phyloP scores from a whole-genome alignment of 345 rosid species.

The Lenwebbia sp. region DNA sequence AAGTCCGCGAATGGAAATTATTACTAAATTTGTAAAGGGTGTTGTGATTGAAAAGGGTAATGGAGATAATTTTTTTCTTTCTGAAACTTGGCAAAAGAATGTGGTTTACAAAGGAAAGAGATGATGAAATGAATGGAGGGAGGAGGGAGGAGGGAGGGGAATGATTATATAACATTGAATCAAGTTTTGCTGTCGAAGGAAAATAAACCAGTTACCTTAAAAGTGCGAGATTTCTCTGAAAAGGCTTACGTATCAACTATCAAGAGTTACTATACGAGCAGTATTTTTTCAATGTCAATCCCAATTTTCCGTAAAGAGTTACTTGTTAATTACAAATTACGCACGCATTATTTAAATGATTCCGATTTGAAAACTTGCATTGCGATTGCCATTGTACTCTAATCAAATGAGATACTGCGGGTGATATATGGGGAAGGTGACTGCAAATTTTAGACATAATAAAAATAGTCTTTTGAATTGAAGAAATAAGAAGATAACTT shows the following conservation, averaged over 20 bases:
- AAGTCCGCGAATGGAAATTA: background rate
- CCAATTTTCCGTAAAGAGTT: too few species aligned
- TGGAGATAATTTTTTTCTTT: background rate
- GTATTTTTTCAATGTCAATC: background rate
- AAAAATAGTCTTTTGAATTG: background rate
- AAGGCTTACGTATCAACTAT: too few species aligned
- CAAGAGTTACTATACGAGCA: too few species aligned
- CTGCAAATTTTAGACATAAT: background rate
- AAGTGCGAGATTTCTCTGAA: too few species aligned
- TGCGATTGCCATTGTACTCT: background rate
- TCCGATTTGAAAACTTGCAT: background rate
- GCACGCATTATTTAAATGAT: background rate
- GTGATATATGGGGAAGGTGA: background rate
- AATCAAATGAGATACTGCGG: too few species aligned
- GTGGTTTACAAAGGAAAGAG: background rate
- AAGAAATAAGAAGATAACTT: background rate
- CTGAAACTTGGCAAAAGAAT: background rate
- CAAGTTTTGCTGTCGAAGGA: too few species aligned
- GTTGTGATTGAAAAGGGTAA: background rate
- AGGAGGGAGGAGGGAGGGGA: background rate
- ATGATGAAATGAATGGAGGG: background rate
- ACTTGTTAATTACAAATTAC: background rate
- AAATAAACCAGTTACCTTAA: too few species aligned
- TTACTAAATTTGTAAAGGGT: background rate
- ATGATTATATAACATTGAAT: background rate